Percentiles rank a stretch among this genome's conserved stretches.
Evolutionary conservation across 495 filamentous ascomycete genomes (phyloP).

Genomic region (Aspergillus avenaceus): DNA sequence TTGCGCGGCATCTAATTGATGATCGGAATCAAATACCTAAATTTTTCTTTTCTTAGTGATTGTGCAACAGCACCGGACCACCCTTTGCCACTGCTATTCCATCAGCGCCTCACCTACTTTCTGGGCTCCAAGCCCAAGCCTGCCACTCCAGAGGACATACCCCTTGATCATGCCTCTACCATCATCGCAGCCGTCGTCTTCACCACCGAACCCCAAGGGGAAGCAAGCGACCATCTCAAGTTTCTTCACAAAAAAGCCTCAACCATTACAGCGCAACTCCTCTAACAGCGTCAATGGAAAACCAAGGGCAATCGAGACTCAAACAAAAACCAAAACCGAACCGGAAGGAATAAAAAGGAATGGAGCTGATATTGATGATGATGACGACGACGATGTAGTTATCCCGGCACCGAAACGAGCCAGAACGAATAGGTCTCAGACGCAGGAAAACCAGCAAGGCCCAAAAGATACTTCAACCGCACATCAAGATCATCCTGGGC

Average conservation of each 20-base stretch:
- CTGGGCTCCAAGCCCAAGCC: no score
- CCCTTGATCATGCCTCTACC: constrained; percentile 35
- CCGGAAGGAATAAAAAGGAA: constrained; percentile 16
- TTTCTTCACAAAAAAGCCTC: constrained; percentile 73
- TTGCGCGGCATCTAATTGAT: not conserved
- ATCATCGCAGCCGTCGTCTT: constrained; percentile 37
- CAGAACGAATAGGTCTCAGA: constrained; percentile 15
- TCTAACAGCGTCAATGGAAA: constrained; percentile 9
- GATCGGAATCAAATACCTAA: no score
- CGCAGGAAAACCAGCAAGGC: constrained; percentile 12
- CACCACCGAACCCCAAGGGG: constrained; percentile 41
- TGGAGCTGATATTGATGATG: constrained; percentile 18
- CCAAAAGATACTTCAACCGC: constrained; percentile 3
- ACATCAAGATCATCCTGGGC: constrained; percentile 8
- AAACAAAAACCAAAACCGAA: constrained; percentile 8
- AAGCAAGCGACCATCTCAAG: constrained; percentile 81
- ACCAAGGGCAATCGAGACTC: not conserved
- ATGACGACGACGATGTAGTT: constrained; percentile 40
- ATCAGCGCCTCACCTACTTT: no score
- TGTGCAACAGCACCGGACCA: no score
- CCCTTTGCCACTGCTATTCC: not conserved
- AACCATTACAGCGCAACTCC: constrained; percentile 13
- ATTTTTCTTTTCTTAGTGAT: no score
- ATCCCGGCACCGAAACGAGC: constrained; percentile 38
- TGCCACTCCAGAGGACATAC: no score